Conservation (phyloP, 495 filamentous ascomycete species). For the Barbatosphaeria neglecta region DNA sequence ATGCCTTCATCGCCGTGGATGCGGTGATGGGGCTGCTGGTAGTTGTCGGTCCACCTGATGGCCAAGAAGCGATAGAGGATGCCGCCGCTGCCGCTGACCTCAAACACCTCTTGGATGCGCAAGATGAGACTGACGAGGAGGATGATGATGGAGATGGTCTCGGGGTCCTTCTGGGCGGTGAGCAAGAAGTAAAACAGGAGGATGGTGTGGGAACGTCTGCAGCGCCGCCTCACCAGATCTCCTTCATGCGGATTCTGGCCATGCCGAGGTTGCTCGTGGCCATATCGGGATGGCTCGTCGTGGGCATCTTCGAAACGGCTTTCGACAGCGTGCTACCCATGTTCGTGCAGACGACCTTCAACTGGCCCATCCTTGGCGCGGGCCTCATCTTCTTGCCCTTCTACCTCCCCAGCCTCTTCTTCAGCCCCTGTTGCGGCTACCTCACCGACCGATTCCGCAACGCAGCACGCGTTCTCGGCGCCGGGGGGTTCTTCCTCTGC, state of each 20-base stretch:
- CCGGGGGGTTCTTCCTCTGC: slow-evolving; percentile 36
- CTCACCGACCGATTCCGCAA: slow-evolving; percentile 41
- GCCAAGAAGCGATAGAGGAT: slow-evolving; percentile 1
- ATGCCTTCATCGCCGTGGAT: slow-evolving; percentile 49
- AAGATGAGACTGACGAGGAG: neutral
- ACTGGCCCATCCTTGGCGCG: slow-evolving; percentile 43
- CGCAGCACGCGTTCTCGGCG: slow-evolving; percentile 32
- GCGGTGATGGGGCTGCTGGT: slow-evolving; percentile 13
- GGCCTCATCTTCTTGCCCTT: slow-evolving; percentile 50
- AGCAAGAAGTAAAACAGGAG: neutral
- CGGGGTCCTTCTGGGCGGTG: too few relatives aligned
- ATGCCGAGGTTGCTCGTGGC: slow-evolving; percentile 32
- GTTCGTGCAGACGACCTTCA: slow-evolving; percentile 36
- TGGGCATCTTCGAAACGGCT: slow-evolving; percentile 39
- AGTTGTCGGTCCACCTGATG: slow-evolving; percentile 39
- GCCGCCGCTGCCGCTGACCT: neutral
- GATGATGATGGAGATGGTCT: neutral
- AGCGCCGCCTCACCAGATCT: slow-evolving; percentile 8
- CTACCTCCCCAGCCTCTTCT: slow-evolving; percentile 34
- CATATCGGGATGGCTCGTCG: slow-evolving; percentile 14
- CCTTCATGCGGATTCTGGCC: slow-evolving; percentile 33
- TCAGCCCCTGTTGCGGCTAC: slow-evolving; percentile 41
- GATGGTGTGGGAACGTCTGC: slow-evolving; percentile 14
- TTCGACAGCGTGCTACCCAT: slow-evolving; percentile 49
- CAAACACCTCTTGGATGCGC: too few relatives aligned